A percentile compares a stretch with the other conserved stretches of the same genome.
Conservation (phyloP, 2,329 filamentous ascomycete genomes). For the Aspergillus spinulosporus region DNA sequence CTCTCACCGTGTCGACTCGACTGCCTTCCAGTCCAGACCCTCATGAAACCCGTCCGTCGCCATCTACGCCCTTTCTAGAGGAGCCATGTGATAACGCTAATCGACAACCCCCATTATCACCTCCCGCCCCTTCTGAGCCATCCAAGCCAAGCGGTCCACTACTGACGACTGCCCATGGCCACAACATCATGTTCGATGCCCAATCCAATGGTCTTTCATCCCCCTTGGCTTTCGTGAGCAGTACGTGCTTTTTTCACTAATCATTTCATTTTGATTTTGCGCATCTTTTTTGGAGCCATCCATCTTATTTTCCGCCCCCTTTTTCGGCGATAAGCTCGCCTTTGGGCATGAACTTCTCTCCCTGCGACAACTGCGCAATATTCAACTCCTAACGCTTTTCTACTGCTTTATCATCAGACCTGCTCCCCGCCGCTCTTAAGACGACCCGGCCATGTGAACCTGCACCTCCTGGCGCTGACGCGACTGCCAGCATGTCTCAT, state of each 20-base stretch:
- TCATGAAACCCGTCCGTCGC: slow-evolving; percentile 24
- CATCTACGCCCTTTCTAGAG: slow-evolving; percentile 22
- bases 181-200: slow-evolving; percentile 47
- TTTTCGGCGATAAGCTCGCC: slow-evolving; percentile 1
- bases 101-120: slow-evolving; percentile 31
- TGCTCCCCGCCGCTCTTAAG: slow-evolving; percentile 30
- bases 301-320: not conserved
- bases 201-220: slow-evolving; percentile 39
- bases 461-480: slow-evolving; percentile 30
- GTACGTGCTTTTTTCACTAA: slow-evolving; percentile 31
- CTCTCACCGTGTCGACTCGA: slow-evolving; percentile 18
- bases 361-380: not conserved
- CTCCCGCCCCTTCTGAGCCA: slow-evolving; percentile 24
- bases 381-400: slow-evolving; percentile 4
- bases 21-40: slow-evolving; percentile 10
- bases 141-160: slow-evolving; percentile 28
- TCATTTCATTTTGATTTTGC: slow-evolving; percentile 12
- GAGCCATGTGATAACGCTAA: slow-evolving; percentile 48
- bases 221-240: slow-evolving; percentile 36
- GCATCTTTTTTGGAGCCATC: not conserved
- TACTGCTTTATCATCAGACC: slow-evolving; percentile 17
- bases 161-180: slow-evolving; percentile 33
- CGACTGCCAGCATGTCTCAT: slow-evolving; percentile 27
- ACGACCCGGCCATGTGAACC: slow-evolving; percentile 37
- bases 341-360: slow-evolving; percentile 3